Evolutionary conservation across 2,329 filamentous ascomycete species (phyloP), one percentile per base, ranked within the genome.

Genomic region (Lecanoromycetidae sp.): DNA sequence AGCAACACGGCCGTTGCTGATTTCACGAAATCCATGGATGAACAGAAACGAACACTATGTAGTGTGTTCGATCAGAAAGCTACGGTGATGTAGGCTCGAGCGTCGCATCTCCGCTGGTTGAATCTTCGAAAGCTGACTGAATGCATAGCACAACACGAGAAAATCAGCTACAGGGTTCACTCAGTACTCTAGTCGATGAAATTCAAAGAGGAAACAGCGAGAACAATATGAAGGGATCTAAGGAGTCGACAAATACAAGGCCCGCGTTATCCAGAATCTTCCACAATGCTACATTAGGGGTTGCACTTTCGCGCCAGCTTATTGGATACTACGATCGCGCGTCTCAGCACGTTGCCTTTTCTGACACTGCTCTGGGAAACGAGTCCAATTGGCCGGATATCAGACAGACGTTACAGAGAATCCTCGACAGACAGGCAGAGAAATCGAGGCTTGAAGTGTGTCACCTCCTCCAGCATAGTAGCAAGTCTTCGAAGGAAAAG

Each of bases 291-390:
- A 41, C 26, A 26, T 42, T 25, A 6, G 33, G 25, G 3, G 23
- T 46, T 33, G n/a, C 22, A 1, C 17, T 8, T 17, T 46, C 44
- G 29, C 35, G 44, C 39, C 19, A 35, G 23, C 23, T 46, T 20
- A 19, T 46, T 33, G 36, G 10, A 26, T 15, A 46, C 22, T 46
- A 46, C 36, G 27, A 46, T 33, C 26, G 22, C 33, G 36, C 20
- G 9, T 46, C 32, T 35, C 44, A 34, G 30, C 44, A 40, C n/a
- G 30, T 33, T 33, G 27, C 35, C 25, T 15, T 22, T 20, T 10
- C 5, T 22, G n/a, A 42, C 20, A 22, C 30, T 19, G 20, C 7
- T 12, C 23, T 30, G 22, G 37, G 32, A 17, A 30, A 22, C 17
- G 32, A 42, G 25, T 36, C 30, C n/a, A 38, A 26, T 9, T 10